These are phyloP conservation scores for Arthrinium phaeospermum DNA, from an alignment of 2,329 filamentous ascomycete species.

Conservation along the genomic window DNA sequence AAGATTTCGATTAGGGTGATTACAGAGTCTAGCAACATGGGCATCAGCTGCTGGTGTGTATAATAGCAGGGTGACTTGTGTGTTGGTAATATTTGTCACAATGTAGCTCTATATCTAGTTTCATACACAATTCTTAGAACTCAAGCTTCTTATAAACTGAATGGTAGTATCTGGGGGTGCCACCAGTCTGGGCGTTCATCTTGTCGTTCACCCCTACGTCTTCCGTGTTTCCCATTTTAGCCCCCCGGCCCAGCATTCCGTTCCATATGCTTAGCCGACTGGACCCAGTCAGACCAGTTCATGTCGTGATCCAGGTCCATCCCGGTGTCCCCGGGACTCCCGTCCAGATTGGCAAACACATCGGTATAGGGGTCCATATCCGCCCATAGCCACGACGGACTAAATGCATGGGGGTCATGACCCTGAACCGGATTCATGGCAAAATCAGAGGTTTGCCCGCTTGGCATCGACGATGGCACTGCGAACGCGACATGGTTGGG, in stretches of 20 bases:
- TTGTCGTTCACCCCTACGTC: too few relatives aligned
- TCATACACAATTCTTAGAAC: too few relatives aligned
- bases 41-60: too few relatives aligned
- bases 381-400: conserved; percentile 41
- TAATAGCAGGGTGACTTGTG: too few relatives aligned
- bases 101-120: too few relatives aligned
- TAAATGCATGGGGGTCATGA: conserved; percentile 27
- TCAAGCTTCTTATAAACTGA: too few relatives aligned
- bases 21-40: too few relatives aligned
- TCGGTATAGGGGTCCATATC: conserved; percentile 35
- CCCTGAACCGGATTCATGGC: conserved; percentile 7
- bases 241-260: background rate
- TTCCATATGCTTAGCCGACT: conserved; percentile 40
- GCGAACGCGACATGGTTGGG: background rate
- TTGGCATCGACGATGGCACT: conserved; percentile 7
- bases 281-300: conserved; percentile 45
- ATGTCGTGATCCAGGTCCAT: conserved; percentile 39
- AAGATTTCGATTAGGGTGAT: too few relatives aligned
- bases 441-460: conserved; percentile 10
- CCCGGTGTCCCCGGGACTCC: conserved; percentile 30
- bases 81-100: too few relatives aligned
- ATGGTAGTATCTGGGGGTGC: too few relatives aligned
- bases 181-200: too few relatives aligned
- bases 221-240: too few relatives aligned
- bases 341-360: conserved; percentile 24